Percentiles rank a stretch among this genome's conserved stretches.
Conservation (phyloP, 2,329 filamentous ascomycete genomes). For the Aspergillus neoniger region DNA sequence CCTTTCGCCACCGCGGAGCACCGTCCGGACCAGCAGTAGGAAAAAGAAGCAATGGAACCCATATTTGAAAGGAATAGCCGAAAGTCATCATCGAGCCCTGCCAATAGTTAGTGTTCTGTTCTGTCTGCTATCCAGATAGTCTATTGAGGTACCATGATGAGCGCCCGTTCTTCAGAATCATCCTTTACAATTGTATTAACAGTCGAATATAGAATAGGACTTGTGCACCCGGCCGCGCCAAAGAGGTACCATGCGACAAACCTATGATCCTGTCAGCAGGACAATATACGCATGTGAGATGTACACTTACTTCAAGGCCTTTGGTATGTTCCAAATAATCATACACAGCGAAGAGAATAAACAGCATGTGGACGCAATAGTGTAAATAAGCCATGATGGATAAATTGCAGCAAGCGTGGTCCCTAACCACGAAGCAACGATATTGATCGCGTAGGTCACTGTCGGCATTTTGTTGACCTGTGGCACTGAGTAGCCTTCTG, state of each 20-base stretch:
- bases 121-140: not conserved
- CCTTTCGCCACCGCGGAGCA: conserved; percentile 52
- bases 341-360: conserved; percentile 51
- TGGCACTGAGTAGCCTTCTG: conserved; percentile 50
- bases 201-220: conserved; percentile 48
- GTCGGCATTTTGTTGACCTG: conserved; percentile 56
- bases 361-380: conserved; percentile 42
- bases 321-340: conserved; percentile 54
- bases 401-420: conserved; percentile 56
- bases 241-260: conserved; percentile 49
- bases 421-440: conserved; percentile 52
- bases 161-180: conserved; percentile 43
- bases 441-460: conserved; percentile 51
- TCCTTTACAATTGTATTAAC: conserved; percentile 48
- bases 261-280: conserved; percentile 13
- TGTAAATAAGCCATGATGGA: conserved; percentile 53
- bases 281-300: not conserved
- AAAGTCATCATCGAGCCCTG: conserved; percentile 52
- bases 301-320: conserved; percentile 45
- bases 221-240: conserved; percentile 42
- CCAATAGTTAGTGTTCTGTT: not conserved
- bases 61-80: conserved; percentile 50
- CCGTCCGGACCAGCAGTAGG: conserved; percentile 46
- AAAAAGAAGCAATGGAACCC: conserved; percentile 48
- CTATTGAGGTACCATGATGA: conserved; percentile 28